A percentile compares a stretch with the other conserved stretches of the same genome.
Evolutionary conservation across 805 yeast genomes (phyloP).

Genomic region (Wickerhamomyces bovis): DNA sequence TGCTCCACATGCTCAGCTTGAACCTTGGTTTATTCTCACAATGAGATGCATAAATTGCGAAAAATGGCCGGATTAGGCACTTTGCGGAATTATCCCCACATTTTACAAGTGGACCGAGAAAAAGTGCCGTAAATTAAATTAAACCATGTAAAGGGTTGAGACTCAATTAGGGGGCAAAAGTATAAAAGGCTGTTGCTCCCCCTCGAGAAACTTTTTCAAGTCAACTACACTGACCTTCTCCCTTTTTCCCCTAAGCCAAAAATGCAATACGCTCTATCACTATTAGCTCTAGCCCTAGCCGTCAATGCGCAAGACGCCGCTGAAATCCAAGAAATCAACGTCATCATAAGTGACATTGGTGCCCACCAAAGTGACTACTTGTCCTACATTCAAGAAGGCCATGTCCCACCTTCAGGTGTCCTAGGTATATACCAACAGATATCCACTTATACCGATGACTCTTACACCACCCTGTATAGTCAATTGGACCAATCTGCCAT

Average conservation of each 20-base stretch:
- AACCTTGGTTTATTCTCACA: no score
- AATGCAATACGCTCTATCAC: neutral
- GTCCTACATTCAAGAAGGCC: conserved; percentile 15
- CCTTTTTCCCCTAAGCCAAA: neutral
- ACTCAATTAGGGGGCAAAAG: no score
- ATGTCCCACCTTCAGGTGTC: conserved; percentile 26
- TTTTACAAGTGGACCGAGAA: neutral
- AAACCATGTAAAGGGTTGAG: no score
- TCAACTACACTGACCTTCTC: neutral
- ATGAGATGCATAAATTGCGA: neutral
- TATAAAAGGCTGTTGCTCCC: neutral
- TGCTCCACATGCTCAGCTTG: no score
- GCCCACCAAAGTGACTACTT: conserved; percentile 17
- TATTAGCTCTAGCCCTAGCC: conserved; percentile 4
- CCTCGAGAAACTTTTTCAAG: no score
- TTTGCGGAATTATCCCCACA: neutral
- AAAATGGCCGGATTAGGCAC: neutral
- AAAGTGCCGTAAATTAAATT: no score
- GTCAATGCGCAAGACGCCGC: conserved; percentile 4
- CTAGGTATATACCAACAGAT: conserved; percentile 23
- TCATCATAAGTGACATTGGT: conserved; percentile 14
- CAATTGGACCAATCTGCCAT: conserved; percentile 23
- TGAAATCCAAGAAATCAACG: conserved; percentile 1
- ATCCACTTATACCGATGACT: conserved; percentile 28
- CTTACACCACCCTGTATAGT: conserved; percentile 27